These are phyloP conservation scores for Ophiostoma montium DNA, from an alignment of 2,329 filamentous ascomycete species.

Conservation along the genomic window DNA sequence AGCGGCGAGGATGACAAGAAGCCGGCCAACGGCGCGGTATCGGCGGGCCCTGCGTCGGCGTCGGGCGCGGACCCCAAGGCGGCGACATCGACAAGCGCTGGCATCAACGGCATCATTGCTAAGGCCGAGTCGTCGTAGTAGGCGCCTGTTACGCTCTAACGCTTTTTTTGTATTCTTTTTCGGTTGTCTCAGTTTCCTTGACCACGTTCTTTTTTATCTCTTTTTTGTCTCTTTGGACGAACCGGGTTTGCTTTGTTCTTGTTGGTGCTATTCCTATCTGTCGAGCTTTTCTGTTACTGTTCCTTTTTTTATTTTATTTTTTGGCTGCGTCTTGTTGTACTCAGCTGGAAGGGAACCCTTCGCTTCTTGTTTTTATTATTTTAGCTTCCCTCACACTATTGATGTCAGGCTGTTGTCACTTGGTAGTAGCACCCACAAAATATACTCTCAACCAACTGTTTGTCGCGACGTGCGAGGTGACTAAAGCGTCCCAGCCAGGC, in stretches of 20 bases:
- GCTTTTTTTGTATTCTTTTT: neutral
- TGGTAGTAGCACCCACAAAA: no score
- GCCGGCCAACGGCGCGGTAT: conserved; percentile 12
- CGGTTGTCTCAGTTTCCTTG: neutral
- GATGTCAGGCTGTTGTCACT: no score
- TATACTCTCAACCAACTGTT: no score
- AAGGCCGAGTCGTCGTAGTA: conserved; percentile 30
- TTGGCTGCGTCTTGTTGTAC: neutral
- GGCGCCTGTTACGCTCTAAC: neutral
- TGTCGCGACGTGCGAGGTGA: no score
- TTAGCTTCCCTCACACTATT: neutral
- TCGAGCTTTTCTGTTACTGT: neutral
- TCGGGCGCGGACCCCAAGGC: conserved; percentile 37
- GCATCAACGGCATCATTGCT: conserved; percentile 35
- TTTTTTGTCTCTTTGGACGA: neutral
- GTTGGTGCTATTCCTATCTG: no score
- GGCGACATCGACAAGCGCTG: conserved; percentile 32
- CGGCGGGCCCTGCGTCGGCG: conserved; percentile 24
- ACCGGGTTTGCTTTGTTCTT: no score
- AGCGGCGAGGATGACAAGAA: conserved; percentile 78
- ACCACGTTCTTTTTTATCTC: neutral
- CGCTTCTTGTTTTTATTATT: no score
- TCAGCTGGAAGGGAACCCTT: no score
- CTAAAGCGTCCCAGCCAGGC: no score
- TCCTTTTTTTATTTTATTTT: neutral